phyloP scores from a whole-genome alignment of 345 rosid genomes.

The Rhodamnia rubescens region DNA sequence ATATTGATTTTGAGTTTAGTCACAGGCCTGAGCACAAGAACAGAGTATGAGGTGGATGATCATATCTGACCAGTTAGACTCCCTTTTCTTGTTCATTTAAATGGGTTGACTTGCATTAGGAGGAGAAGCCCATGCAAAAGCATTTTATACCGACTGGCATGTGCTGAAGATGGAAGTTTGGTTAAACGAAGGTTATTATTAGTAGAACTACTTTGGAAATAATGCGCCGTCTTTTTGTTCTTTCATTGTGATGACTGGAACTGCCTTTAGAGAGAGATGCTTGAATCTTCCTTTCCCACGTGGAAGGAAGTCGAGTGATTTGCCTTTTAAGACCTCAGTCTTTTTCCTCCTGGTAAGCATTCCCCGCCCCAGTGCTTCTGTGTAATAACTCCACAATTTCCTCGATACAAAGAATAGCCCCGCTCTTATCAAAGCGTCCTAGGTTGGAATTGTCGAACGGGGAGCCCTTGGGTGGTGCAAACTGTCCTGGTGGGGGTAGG shows the following conservation, averaged over 20 bases:
- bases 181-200: neutral
- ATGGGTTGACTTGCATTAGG: neutral
- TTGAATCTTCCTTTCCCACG: too few species aligned
- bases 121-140: neutral
- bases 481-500: too few species aligned
- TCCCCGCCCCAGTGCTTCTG: too few species aligned
- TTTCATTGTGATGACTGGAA: too few species aligned
- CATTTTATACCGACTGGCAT: neutral
- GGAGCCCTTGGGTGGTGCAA: too few species aligned
- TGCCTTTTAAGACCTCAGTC: neutral
- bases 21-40: conserved; percentile 69
- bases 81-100: too few species aligned
- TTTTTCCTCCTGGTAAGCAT: too few species aligned
- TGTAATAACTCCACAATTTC: too few species aligned
- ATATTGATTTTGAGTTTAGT: conserved; percentile 71
- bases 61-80: neutral
- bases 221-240: neutral
- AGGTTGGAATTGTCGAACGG: too few species aligned
- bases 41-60: conserved; percentile 8
- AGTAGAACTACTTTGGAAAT: neutral
- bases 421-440: too few species aligned
- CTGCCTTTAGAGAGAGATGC: neutral
- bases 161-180: neutral
- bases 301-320: too few species aligned
- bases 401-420: too few species aligned